These are phyloP conservation scores for Barnettozyma sucrosica DNA, from an alignment of 805 yeast genomes.

Conservation along the genomic window DNA sequence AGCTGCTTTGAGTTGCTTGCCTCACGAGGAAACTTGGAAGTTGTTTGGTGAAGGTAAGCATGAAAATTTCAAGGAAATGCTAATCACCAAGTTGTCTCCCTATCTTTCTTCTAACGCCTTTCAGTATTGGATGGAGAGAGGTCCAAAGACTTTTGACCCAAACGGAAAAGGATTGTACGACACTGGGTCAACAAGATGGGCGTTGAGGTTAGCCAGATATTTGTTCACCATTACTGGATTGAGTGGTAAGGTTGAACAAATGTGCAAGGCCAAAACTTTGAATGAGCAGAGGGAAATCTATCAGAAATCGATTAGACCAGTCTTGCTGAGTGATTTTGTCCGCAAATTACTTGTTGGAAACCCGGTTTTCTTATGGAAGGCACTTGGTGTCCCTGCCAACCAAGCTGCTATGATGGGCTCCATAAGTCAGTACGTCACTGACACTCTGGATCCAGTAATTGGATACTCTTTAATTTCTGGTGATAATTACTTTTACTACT, in stretches of 20 bases:
- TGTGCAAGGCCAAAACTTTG: constrained; percentile 53
- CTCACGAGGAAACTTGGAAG: constrained; percentile 60
- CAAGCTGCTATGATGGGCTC: constrained; percentile 82
- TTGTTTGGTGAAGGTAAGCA: constrained; percentile 73
- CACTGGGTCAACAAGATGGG: constrained; percentile 87
- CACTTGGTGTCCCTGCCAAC: constrained; percentile 82
- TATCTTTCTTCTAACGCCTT: constrained; percentile 74
- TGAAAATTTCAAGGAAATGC: constrained; percentile 43
- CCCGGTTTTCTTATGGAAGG: constrained; percentile 83
- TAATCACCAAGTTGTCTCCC: constrained; percentile 53
- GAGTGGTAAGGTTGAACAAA: constrained; percentile 41
- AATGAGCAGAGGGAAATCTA: constrained; percentile 61
- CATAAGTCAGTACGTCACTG: constrained; percentile 62
- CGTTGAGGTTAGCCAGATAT: constrained; percentile 59
- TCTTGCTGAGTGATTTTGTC: constrained; percentile 63
- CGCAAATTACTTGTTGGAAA: constrained; percentile 68
- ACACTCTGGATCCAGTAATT: constrained; percentile 74
- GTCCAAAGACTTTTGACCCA: constrained; percentile 47
- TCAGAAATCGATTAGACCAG: constrained; percentile 58
- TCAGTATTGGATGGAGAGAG: constrained; percentile 72
- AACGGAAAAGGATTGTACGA: constrained; percentile 64
- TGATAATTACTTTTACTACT: constrained; percentile 76
- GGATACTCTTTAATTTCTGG: constrained; percentile 54
- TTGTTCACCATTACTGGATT: constrained; percentile 55
- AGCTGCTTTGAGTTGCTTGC: constrained; percentile 57